Conservation (phyloP, 1,139 yeast genomes). For the Yamadazyma aaseri region DNA sequence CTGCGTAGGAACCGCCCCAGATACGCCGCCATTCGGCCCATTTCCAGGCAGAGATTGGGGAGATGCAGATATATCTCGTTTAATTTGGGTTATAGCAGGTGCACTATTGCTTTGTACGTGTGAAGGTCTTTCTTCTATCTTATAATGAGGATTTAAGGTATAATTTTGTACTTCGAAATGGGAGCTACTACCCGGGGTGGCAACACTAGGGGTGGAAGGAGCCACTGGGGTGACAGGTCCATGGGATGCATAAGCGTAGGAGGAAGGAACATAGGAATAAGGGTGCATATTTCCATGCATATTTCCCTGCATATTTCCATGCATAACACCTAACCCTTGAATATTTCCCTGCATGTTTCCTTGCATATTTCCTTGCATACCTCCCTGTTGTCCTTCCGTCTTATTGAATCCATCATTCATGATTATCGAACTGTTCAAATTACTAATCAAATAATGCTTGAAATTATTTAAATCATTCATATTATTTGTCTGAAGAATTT, state of each 20-base stretch:
- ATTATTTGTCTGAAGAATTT: constrained; percentile 14
- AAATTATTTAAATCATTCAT: constrained; percentile 14
- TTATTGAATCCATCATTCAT: constrained; percentile 12
- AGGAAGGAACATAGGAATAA: neutral
- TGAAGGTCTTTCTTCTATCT: constrained; percentile 9
- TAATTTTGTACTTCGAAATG: constrained; percentile 9
- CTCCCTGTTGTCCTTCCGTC: neutral
- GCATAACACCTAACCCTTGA: neutral
- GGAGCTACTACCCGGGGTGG: constrained; percentile 1
- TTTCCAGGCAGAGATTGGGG: constrained; percentile 1
- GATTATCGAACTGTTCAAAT: constrained; percentile 13
- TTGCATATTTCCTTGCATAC: neutral
- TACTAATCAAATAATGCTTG: constrained; percentile 13
- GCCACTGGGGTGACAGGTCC: neutral
- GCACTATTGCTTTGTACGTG: constrained; percentile 11
- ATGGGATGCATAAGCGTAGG: constrained; percentile 1
- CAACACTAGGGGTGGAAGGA: neutral
- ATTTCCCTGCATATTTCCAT: neutral
- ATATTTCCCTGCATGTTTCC: neutral
- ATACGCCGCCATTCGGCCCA: neutral
- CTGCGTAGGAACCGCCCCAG: neutral
- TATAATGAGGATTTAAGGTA: constrained; percentile 10
- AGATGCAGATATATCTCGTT: constrained; percentile 2
- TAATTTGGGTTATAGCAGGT: constrained; percentile 12
- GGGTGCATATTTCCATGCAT: neutral